phyloP scores from a whole-genome alignment of 352 stramenopile species.

The Phytophthora constricta region DNA sequence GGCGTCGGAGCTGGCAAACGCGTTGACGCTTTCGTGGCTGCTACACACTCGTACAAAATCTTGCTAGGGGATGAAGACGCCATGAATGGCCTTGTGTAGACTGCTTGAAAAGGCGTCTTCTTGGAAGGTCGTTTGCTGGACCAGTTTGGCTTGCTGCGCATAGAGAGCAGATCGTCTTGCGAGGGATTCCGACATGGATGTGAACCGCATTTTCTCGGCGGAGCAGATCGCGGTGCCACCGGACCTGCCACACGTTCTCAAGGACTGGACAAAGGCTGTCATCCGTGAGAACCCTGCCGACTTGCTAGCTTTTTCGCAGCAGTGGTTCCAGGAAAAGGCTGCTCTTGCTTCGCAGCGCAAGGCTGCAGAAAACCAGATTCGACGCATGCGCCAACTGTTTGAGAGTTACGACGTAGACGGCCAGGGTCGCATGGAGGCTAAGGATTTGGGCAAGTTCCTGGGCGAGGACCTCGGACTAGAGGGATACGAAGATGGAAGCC shows the following conservation, averaged over 20 bases:
- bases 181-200: slow-evolving; percentile 67
- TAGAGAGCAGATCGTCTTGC: neutral
- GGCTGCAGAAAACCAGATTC: slow-evolving; percentile 67
- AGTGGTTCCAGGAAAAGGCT: slow-evolving; percentile 88
- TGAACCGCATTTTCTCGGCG: slow-evolving; percentile 93
- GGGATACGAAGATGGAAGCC: slow-evolving; percentile 57
- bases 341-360: slow-evolving; percentile 65
- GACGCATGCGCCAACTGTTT: slow-evolving; percentile 75
- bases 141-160: neutral
- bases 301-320: slow-evolving; percentile 80
- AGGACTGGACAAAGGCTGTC: slow-evolving; percentile 92
- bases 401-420: slow-evolving; percentile 84
- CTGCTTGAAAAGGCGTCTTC: slow-evolving; percentile 22
- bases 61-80: slow-evolving; percentile 56
- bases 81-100: slow-evolving; percentile 34
- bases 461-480: slow-evolving; percentile 66
- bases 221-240: slow-evolving; percentile 92
- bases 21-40: slow-evolving; percentile 83
- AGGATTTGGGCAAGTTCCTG: slow-evolving; percentile 72
- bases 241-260: slow-evolving; percentile 87
- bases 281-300: slow-evolving; percentile 82
- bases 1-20: slow-evolving; percentile 36
- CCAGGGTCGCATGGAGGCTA: slow-evolving; percentile 81
- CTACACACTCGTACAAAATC: slow-evolving; percentile 83
- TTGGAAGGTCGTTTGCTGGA: slow-evolving; percentile 21